Base-by-base conservation (phyloP, 192 early-diverging fungal genomes). In the Umbelopsis sp. region DNA sequence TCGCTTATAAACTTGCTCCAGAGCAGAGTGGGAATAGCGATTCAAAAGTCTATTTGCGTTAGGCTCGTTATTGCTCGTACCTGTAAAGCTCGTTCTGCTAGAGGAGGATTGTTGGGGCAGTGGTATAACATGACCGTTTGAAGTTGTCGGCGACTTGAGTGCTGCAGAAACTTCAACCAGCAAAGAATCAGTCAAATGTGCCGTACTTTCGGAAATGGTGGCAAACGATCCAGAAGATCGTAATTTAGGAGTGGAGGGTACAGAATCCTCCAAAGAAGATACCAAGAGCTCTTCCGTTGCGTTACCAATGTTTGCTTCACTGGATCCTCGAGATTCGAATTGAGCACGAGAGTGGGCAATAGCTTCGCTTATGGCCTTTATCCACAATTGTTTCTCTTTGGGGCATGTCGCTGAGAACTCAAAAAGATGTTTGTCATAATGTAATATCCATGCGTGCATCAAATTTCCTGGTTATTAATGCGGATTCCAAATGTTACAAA, bases 311-410 rank as follows among this genome's bases (percentile, higher is more conserved):
- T 47, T 22, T 13, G n/a, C 12, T 9, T 20, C 35, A 47, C 25
- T 23, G 18, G 20, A 15, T n/a, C 10, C 45, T 0, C 46, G 45
- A 66, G 46, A 15, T 11, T 47, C 65, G 21, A 46, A 21, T 21
- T 25, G 41, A n/a, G 45, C 65, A 15, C 65, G 23, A 9, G 84
- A 71, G 2, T 76, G 46, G 2, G 67, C 68, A 20, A 91, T 87
- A 11, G 81, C 86, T 12, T 74, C 67, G 2, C 35, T 71, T 18
- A 91, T 76, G 25, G 74, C 78, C 16, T 50, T 75, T 18, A 83
- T 37, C 90, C 90, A 91, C 15, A 85, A 45, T 8, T 78, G 71
- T 68, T 85, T 88, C 68, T 91, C 90, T 49, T 75, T 76, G 2
- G 46, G 46, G n/a, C 80, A 84, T 16, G 70, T 79, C 12, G 90